Percentiles rank a stretch among this genome's conserved stretches.
Evolutionary conservation across 768 basidiomycete species (phyloP).

Genomic region (Boletus coccyginus): DNA sequence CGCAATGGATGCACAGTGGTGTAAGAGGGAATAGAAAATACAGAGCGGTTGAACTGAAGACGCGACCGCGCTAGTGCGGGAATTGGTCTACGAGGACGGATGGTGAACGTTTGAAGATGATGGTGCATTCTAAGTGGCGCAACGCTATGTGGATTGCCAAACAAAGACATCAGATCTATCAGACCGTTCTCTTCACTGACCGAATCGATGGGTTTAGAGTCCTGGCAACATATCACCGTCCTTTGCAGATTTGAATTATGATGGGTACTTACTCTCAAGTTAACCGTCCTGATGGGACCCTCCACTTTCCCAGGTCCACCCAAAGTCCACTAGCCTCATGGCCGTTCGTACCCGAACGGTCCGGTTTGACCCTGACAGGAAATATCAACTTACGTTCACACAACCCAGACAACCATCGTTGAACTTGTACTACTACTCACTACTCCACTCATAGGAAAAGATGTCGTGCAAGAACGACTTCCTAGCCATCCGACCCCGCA

Average conservation of each 20-base stretch:
- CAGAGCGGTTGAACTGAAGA: not conserved
- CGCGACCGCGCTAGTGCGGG: slow-evolving; percentile 3
- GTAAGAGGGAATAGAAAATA: not conserved
- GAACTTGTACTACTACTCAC: slow-evolving; percentile 25
- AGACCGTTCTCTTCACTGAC: not conserved
- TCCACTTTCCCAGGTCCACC: slow-evolving; percentile 9
- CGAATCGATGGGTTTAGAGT: not conserved
- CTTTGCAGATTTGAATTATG: not conserved
- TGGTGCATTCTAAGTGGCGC: not conserved
- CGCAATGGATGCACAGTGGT: not conserved
- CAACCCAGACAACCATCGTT: slow-evolving; percentile 1
- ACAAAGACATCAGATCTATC: slow-evolving; percentile 1
- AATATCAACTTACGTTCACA: slow-evolving; percentile 29
- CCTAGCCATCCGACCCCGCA: slow-evolving; percentile 5
- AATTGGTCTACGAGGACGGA: not conserved
- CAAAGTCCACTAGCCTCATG: slow-evolving; percentile 12
- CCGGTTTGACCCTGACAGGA: slow-evolving; percentile 6
- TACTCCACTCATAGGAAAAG: slow-evolving; percentile 1
- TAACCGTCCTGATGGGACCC: not conserved
- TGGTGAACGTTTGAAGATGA: slow-evolving; percentile 16
- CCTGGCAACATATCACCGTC: not conserved
- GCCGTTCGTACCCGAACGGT: slow-evolving; percentile 18
- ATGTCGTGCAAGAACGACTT: slow-evolving; percentile 21
- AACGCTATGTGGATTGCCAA: not conserved
- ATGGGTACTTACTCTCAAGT: not conserved